Base-by-base conservation (phyloP, 129 eudicot genomes). In the Lactuca sativa region DNA sequence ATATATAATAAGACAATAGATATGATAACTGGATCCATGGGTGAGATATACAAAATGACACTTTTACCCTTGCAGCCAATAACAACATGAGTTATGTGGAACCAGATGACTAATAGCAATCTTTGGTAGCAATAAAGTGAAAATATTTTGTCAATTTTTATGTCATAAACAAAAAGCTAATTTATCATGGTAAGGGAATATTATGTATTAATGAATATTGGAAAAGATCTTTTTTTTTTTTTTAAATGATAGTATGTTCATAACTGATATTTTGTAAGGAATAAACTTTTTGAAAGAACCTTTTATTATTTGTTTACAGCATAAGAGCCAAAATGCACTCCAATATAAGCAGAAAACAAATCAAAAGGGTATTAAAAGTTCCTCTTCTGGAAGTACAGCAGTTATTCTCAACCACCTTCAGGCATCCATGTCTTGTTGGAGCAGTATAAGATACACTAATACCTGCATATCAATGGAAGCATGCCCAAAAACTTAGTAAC, bases 331-430 rank as follows among this genome's bases (percentile, higher is more conserved):
- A 15, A 66, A 32, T 41, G 59, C 49, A 63, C 18, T 32, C 36
- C 59, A 49, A 48, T 48, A 38, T 9, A 44, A 73, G 63, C 59
- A 49, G 34, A 49, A 51, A 71, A 49, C 60, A 83, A 34, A 18
- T 59, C 17, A 40, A 64, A 61, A 54, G 44, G 67, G 52, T 38
- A 78, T 59, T n/a, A 16, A 15, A 21, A 65, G 52, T 85, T 89
- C 98, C 98, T 82, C 95, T 92, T 73, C 77, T 89, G 31, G 98
- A 92, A 75, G 98, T 92, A 65, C 98, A 92, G 61, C 79, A 92
- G 77, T 89, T 82, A 77, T 92, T 92, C 80, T 89, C 98, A 66
- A 92, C 98, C 56, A 92, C 96, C 82, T 79, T 87, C 83, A 92
- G 80, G 87, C 96, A 92, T 66, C 91, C 91, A 81, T 92, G 95